Evolutionary conservation across 2,329 filamentous ascomycete genomes (phyloP), one percentile per base, ranked within the genome.

Genomic region (Clarireedia paspali): DNA sequence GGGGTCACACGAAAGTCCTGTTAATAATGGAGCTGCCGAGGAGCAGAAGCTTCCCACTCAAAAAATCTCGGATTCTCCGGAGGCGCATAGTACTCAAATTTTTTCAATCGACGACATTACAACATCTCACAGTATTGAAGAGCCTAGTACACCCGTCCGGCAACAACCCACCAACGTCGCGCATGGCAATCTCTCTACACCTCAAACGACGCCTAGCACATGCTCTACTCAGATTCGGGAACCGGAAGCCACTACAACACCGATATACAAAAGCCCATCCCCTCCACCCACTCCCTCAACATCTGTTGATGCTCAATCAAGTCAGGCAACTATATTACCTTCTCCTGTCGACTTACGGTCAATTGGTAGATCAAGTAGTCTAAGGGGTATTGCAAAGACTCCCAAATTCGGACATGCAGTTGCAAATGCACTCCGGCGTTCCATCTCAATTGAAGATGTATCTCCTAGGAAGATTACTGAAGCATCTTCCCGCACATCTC

Each of bases 341-440:
- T 9, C 42, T 6, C 5, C 12, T 6, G n/a, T n/a, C 20, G 17
- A 6, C 7, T 26, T 15, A 20, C 27, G n/a, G 15, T 38, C 47
- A n/a, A 36, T 40, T 17, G 30, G 15, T 30, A 51, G 46, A 17
- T 47, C 36, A 47, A 49, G 44, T 20, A 55, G 52, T 39, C 45
- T 42, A 34, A 49, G 46, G 12, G 50, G 46, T 17, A 24, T 55
- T 34, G 23, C 36, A 23, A 55, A 42, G 36, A n/a, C 48, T 24
- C 26, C 52, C 14, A 55, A 55, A 44, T 55, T 50, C 9, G 52
- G 52, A 36, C 46, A 50, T 26, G 27, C 52, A 42, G 39, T 55
- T 17, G 45, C 52, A 42, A 55, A 55, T 44, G 46, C 46, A 6
- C 49, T 50, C 9, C 26, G 46, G 9, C 52, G 52, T 55, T 50